Conservation (phyloP, 2,329 filamentous ascomycete genomes). For the Ceratocystis ficicola region DNA sequence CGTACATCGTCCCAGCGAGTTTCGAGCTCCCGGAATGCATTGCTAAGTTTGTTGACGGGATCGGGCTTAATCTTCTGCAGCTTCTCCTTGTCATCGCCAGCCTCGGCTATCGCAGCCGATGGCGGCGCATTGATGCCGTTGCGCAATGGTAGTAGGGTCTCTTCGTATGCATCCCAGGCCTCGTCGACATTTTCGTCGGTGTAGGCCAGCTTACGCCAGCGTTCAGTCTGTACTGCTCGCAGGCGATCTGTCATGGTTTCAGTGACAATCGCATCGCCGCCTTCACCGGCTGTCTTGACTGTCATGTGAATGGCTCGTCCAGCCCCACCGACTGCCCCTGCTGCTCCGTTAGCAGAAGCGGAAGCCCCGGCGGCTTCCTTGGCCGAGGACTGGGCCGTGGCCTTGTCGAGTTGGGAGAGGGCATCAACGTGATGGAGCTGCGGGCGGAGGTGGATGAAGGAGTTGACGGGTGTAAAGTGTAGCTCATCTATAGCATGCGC, state of each 20-base stretch:
- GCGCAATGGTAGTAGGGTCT: slow-evolving; percentile 43
- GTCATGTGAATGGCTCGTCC: slow-evolving; percentile 76
- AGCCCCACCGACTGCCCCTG: slow-evolving; percentile 33
- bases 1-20: slow-evolving; percentile 19
- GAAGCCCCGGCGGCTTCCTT: slow-evolving; percentile 24
- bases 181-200: slow-evolving; percentile 66
- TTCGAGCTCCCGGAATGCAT: slow-evolving; percentile 15
- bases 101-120: neutral
- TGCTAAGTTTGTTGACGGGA: slow-evolving; percentile 17
- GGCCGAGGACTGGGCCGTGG: slow-evolving; percentile 31
- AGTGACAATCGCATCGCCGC: slow-evolving; percentile 46
- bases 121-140: slow-evolving; percentile 17
- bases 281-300: slow-evolving; percentile 62
- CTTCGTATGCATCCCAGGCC: slow-evolving; percentile 64
- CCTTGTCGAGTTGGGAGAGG: slow-evolving; percentile 54
- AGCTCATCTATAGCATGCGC: slow-evolving; percentile 53
- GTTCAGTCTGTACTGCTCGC: slow-evolving; percentile 64
- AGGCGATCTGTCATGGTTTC: slow-evolving; percentile 67
- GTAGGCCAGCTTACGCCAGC: slow-evolving; percentile 69
- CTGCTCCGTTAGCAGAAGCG: slow-evolving; percentile 29
- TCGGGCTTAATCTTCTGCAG: slow-evolving; percentile 22
- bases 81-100: slow-evolving; percentile 16
- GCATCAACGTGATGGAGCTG: slow-evolving; percentile 92
- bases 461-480: slow-evolving; percentile 71
- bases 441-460: slow-evolving; percentile 77